These are phyloP conservation scores for Solanum ossicruentum DNA, from an alignment of 257 asterid species.

Conservation along the genomic window DNA sequence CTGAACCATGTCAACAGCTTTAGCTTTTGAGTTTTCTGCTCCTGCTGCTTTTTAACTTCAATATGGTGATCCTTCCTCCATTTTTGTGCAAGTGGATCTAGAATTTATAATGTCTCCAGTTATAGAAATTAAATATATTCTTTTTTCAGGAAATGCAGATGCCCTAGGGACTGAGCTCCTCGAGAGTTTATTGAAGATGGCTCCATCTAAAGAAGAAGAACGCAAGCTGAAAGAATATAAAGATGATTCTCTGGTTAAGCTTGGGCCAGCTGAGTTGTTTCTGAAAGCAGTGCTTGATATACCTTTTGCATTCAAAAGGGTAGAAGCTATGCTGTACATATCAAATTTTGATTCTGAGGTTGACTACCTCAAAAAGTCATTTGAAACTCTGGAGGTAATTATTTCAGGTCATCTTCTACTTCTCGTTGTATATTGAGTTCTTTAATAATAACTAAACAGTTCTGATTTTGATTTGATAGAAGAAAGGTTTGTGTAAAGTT, in stretches of 20 bases:
- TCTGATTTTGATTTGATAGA: background rate
- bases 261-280: slow-evolving; percentile 84
- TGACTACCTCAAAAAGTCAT: slow-evolving; percentile 78
- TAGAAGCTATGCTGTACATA: slow-evolving; percentile 67
- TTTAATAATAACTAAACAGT: background rate
- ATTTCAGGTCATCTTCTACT: slow-evolving; percentile 5
- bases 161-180: slow-evolving; percentile 78
- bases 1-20: background rate
- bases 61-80: background rate
- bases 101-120: background rate
- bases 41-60: background rate
- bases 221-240: slow-evolving; percentile 59
- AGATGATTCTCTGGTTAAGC: slow-evolving; percentile 66
- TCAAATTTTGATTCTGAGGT: slow-evolving; percentile 75
- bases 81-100: background rate
- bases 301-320: slow-evolving; percentile 82
- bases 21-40: background rate
- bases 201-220: slow-evolving; percentile 89
- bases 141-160: slow-evolving; percentile 65
- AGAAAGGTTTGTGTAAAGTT: background rate
- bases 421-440: background rate
- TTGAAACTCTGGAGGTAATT: slow-evolving; percentile 81
- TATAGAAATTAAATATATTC: background rate
- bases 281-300: slow-evolving; percentile 67
- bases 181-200: slow-evolving; percentile 89